Conservation (phyloP, 2,329 filamentous ascomycete genomes). For the Periconia digitata region DNA sequence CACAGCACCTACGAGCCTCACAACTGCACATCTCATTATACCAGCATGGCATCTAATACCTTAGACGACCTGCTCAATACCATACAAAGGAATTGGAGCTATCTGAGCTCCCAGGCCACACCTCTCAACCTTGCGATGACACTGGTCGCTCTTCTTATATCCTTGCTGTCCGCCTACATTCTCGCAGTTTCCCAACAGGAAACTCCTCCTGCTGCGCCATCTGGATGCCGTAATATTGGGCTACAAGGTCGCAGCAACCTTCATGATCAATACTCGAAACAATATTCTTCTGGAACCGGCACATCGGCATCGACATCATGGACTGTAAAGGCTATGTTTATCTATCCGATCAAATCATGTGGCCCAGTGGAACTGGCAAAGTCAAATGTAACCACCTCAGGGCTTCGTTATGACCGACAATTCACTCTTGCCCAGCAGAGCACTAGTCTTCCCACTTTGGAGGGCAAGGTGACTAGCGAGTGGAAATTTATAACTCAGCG, state of each 20-base stretch:
- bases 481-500: constrained; percentile 76
- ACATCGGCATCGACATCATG: constrained; percentile 27
- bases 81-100: constrained; percentile 10
- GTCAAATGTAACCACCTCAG: constrained; percentile 65
- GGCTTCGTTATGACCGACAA: constrained; percentile 76
- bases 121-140: constrained; percentile 17
- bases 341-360: constrained; percentile 86
- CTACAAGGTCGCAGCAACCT: constrained; percentile 55
- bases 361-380: constrained; percentile 70
- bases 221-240: constrained; percentile 57
- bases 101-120: constrained; percentile 16
- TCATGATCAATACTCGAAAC: constrained; percentile 57
- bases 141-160: constrained; percentile 16
- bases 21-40: background rate
- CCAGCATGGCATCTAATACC: constrained; percentile 18
- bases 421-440: constrained; percentile 75
- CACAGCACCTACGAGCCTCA: background rate
- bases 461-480: constrained; percentile 43
- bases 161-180: constrained; percentile 23
- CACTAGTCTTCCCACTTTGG: constrained; percentile 45
- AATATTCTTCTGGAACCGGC: constrained; percentile 44
- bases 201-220: constrained; percentile 24
- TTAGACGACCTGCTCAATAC: constrained; percentile 18
- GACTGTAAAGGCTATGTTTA: constrained; percentile 68
- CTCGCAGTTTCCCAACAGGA: constrained; percentile 28